Evolutionary conservation across 768 basidiomycete species (phyloP).

Genomic region (Pleurotus ostreatus): DNA sequence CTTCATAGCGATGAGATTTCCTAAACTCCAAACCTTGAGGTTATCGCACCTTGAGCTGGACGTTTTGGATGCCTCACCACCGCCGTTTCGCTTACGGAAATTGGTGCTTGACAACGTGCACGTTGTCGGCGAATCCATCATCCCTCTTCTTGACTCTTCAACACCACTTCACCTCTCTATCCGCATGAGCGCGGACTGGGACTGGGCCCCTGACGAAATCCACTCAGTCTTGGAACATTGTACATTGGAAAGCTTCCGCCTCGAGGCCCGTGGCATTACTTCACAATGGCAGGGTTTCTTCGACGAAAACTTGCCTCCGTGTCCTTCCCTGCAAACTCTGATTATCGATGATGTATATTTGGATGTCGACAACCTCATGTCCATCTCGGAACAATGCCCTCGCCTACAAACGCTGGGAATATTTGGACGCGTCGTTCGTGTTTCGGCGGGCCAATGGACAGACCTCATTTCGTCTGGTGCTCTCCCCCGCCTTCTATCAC

Average conservation of each 20-base stretch:
- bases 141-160: conserved; percentile 34
- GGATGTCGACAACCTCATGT: conserved; percentile 29
- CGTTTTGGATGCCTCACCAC: conserved; percentile 21
- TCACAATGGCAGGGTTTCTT: conserved; percentile 21
- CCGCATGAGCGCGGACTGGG: conserved; percentile 25
- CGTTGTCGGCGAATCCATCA: conserved; percentile 36
- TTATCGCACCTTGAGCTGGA: conserved; percentile 42
- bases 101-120: conserved; percentile 40
- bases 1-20: conserved; percentile 39
- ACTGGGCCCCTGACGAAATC: conserved; percentile 29
- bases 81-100: conserved; percentile 24
- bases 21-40: conserved; percentile 36
- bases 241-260: conserved; percentile 36
- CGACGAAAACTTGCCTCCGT: conserved; percentile 18
- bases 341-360: conserved; percentile 37
- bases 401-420: conserved; percentile 38
- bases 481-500: conserved; percentile 27
- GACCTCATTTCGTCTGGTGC: conserved; percentile 31
- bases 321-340: conserved; percentile 32
- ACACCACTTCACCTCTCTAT: conserved; percentile 33
- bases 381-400: conserved; percentile 29
- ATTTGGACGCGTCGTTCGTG: conserved; percentile 32
- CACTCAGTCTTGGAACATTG: conserved; percentile 35
- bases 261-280: conserved; percentile 29
- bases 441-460: conserved; percentile 37